phyloP scores from a whole-genome alignment of 73 alveolate genomes.

The Paramecium sonneborni region DNA sequence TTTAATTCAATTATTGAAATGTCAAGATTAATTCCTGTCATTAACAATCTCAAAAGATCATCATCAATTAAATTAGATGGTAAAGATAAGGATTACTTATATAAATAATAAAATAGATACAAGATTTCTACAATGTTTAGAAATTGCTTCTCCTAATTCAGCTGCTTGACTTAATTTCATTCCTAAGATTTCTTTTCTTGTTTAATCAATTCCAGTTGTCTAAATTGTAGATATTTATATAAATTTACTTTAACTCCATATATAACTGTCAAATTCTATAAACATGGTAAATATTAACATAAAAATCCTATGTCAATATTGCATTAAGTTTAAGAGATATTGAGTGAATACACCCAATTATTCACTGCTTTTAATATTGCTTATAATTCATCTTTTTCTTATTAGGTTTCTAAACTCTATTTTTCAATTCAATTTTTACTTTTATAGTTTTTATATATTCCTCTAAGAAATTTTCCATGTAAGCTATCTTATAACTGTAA shows the following conservation, averaged over 20 bases:
- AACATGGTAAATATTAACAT: constrained; percentile 75
- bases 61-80: constrained; percentile 73
- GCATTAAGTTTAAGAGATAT: constrained; percentile 76
- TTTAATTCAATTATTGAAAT: constrained; percentile 80
- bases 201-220: constrained; percentile 80
- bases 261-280: constrained; percentile 73
- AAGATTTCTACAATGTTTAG: constrained; percentile 57
- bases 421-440: neutral
- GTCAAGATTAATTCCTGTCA: constrained; percentile 66
- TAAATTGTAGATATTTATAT: neutral
- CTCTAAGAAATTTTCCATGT: constrained; percentile 78
- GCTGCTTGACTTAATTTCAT: constrained; percentile 85
- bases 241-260: constrained; percentile 79
- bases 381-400: constrained; percentile 65
- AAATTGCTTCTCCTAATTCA: constrained; percentile 62
- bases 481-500: constrained; percentile 79
- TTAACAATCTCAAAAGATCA: constrained; percentile 64
- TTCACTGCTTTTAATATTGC: constrained; percentile 77
- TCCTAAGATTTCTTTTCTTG: constrained; percentile 77
- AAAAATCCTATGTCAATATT: constrained; percentile 82
- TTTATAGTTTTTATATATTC: constrained; percentile 72
- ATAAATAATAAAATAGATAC: neutral
- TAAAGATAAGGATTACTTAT: constrained; percentile 41
- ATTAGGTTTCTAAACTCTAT: constrained; percentile 31
- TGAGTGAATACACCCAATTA: constrained; percentile 76